These are phyloP conservation scores for Phytopythium aichiense DNA, from an alignment of 352 stramenopile genomes.

Conservation along the genomic window DNA sequence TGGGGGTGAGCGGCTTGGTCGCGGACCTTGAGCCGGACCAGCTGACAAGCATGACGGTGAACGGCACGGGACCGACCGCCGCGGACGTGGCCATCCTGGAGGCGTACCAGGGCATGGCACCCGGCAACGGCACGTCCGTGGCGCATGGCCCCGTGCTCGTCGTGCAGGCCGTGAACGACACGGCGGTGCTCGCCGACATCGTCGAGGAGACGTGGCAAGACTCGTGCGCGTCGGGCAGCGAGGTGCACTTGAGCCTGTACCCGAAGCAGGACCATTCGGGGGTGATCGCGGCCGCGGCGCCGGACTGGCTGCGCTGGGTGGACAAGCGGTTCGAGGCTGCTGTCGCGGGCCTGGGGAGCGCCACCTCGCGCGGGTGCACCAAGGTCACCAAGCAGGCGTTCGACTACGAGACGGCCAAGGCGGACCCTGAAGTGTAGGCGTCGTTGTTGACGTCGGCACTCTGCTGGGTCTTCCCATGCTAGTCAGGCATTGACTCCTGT, in stretches of 20 bases:
- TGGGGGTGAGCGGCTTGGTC: background rate
- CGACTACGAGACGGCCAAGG: background rate
- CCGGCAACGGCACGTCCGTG: constrained; percentile 2
- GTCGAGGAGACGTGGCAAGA: constrained; percentile 7
- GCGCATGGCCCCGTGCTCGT: constrained; percentile 8
- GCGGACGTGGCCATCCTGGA: constrained; percentile 3
- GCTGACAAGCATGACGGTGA: constrained; percentile 2
- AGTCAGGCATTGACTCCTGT: background rate
- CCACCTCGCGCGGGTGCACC: background rate
- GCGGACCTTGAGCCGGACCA: constrained; percentile 4
- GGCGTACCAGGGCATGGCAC: constrained; percentile 5
- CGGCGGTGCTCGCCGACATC: constrained; percentile 3
- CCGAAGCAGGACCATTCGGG: constrained; percentile 10
- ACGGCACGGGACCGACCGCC: background rate
- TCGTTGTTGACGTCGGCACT: background rate
- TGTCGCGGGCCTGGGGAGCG: background rate
- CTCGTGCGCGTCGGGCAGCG: constrained; percentile 6
- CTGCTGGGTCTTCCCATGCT: no score
- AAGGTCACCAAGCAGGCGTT: background rate
- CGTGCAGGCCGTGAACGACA: constrained; percentile 11
- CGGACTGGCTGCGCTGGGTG: constrained; percentile 1
- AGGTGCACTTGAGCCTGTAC: constrained; percentile 13
- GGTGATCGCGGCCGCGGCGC: background rate
- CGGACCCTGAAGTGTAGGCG: background rate
- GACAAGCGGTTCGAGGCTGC: background rate